phyloP scores from a whole-genome alignment of 306 rosid genomes.

The Luffa acutangula region DNA sequence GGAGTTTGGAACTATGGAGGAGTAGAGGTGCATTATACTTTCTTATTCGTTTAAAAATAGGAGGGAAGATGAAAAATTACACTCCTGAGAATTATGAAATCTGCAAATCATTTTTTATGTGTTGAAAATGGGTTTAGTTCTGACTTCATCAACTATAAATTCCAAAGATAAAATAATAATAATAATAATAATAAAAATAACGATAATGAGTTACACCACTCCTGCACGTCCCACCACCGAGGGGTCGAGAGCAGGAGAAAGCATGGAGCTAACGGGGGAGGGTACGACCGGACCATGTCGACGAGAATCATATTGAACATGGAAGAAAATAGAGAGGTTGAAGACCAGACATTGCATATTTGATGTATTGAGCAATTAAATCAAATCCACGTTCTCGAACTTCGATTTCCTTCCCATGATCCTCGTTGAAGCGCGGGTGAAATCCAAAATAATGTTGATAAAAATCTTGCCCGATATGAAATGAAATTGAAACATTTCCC shows the following conservation, averaged over 20 bases:
- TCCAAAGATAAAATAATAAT: neutral
- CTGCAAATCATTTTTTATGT: neutral
- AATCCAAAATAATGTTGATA: neutral
- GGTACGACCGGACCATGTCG: neutral
- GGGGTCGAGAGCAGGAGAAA: neutral
- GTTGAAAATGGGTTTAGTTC: neutral
- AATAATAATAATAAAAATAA: neutral
- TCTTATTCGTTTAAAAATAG: neutral
- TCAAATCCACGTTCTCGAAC: neutral
- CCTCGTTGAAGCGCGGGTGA: neutral
- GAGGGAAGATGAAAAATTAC: neutral
- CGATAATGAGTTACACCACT: neutral
- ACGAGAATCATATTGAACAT: neutral
- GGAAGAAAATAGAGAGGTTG: neutral
- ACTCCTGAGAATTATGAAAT: neutral
- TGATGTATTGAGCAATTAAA: neutral
- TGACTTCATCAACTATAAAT: neutral
- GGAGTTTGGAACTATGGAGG: neutral
- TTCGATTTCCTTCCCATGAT: neutral
- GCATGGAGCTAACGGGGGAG: neutral
- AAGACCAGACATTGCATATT: neutral
- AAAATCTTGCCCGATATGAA: neutral
- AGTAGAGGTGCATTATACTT: neutral
- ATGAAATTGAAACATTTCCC: conserved; percentile 6
- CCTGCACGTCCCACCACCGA: neutral